phyloP scores from a whole-genome alignment of 495 filamentous ascomycete species.

The Lasiosphaeria hispida region DNA sequence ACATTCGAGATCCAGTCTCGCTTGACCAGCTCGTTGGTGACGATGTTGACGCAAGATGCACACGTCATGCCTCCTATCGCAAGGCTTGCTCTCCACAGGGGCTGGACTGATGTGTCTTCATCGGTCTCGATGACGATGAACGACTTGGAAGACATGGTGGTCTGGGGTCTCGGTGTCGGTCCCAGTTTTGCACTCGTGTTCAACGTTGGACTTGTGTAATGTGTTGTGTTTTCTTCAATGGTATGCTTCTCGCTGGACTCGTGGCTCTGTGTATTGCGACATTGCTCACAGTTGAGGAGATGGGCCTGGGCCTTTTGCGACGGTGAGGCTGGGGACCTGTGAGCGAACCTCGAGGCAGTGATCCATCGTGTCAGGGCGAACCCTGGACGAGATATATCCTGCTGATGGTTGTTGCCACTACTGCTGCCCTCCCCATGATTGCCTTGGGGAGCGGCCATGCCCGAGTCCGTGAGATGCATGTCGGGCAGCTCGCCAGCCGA shows the following conservation, averaged over 20 bases:
- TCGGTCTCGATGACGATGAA: conserved; percentile 27
- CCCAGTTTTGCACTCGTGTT: neutral
- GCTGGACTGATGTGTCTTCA: conserved; percentile 12
- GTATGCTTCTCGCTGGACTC: conserved; percentile 13
- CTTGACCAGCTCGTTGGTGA: conserved; percentile 64
- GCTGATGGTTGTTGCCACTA: neutral
- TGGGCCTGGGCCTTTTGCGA: conserved; percentile 24
- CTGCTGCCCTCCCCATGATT: conserved; percentile 16
- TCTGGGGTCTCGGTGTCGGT: neutral
- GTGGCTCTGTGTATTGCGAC: conserved; percentile 17
- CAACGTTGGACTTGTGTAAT: conserved; percentile 4
- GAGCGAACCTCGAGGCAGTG: conserved; percentile 15
- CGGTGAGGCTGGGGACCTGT: conserved; percentile 1
- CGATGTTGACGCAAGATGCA: conserved; percentile 65
- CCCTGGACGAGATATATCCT: conserved; percentile 3
- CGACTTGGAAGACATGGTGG: conserved; percentile 20
- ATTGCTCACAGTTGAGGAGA: conserved; percentile 35
- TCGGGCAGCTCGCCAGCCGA: conserved; percentile 29
- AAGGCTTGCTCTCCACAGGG: conserved; percentile 55
- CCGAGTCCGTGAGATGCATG: conserved; percentile 13
- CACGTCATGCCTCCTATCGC: conserved; percentile 86
- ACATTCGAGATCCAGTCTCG: conserved; percentile 61
- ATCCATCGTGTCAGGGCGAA: conserved; percentile 29
- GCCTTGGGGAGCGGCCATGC: neutral
- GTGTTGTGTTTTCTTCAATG: conserved; percentile 10